Evolutionary conservation across 768 basidiomycete species (phyloP), one percentile per base, ranked within the genome.

Genomic region (Cystofilobasidium ferigula): DNA sequence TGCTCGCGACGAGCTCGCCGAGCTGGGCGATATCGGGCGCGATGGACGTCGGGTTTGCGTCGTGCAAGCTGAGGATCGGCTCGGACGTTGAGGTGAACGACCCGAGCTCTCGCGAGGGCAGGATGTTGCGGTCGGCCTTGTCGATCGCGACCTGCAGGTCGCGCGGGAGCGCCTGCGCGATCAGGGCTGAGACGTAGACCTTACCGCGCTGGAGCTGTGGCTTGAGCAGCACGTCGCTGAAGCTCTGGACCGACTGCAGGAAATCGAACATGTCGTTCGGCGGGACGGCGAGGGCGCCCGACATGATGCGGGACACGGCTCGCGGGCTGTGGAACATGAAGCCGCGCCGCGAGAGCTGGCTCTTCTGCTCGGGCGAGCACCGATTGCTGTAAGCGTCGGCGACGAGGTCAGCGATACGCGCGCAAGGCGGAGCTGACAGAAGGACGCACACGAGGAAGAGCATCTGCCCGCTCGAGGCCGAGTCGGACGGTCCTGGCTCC

Each of bases 401-500:
- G 20, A 8, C 5, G 20, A 22, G 20, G 12, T 43, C 42, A 43
- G 12, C 42, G 42, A 43, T 9, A 18, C 42, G 10, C 43, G 43
- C 8, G 43, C 10, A 45, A 45, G 20, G 43, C 10, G 5, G n/a
- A n/a, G n/a, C n/a, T n/a, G n/a, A n/a, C n/a, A n/a, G n/a, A 20
- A 20, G 5, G 10, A 47, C 45, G 13, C 75, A 71, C 34, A 74
- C 73, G 14, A 77, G 71, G 63, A 76, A 74, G 61, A 76, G 71
- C 24, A 77, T 63, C 68, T 77, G 76, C 28, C 76, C 76, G 65
- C 74, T 76, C 6, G 74, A 72, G 32, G 75, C 71, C n/a, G 73
- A 74, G 57, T 73, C 71, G 16, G 45, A 64, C 28, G 38, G 40
- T 1, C 54, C 53, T 16, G 34, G 42, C 26, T 30, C 32, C 28